Evolutionary conservation across 768 basidiomycete species (phyloP).

Genomic region (Boletus rufocinnamomeus): DNA sequence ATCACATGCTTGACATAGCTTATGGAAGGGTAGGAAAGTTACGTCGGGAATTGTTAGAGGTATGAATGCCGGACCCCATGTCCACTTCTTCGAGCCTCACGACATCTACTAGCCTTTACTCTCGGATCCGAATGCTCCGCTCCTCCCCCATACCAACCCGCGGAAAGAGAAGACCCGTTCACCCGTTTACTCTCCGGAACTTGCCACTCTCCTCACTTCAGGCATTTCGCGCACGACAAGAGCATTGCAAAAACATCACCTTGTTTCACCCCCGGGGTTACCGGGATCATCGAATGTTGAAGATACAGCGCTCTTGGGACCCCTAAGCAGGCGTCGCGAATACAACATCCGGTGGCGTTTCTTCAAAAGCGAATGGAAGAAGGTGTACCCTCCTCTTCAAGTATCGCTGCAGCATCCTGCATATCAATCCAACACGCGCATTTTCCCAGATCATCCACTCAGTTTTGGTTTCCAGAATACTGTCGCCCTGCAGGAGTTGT

Average conservation of each 20-base stretch:
- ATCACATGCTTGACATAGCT: conserved; percentile 62
- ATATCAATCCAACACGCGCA: conserved; percentile 7
- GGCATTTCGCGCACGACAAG: conserved; percentile 46
- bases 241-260: conserved; percentile 41
- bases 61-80: conserved; percentile 26
- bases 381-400: conserved; percentile 62
- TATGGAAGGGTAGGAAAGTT: conserved; percentile 78
- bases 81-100: conserved; percentile 10
- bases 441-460: conserved; percentile 31
- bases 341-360: conserved; percentile 72
- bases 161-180: conserved; percentile 56
- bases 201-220: conserved; percentile 63
- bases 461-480: conserved; percentile 44
- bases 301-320: conserved; percentile 61
- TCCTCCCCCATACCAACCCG: conserved; percentile 52
- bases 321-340: conserved; percentile 71
- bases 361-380: conserved; percentile 55
- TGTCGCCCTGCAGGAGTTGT: conserved; percentile 47
- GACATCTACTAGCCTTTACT: conserved; percentile 51
- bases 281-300: conserved; percentile 58
- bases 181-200: conserved; percentile 64
- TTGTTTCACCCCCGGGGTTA: conserved; percentile 54
- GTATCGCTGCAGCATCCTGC: conserved; percentile 33
- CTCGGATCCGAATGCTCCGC: conserved; percentile 43
- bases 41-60: conserved; percentile 67